Percentiles rank a stretch among this genome's conserved stretches.
Evolutionary conservation across 495 filamentous ascomycete species (phyloP).

Genomic region (Annulohypoxylon bovei): DNA sequence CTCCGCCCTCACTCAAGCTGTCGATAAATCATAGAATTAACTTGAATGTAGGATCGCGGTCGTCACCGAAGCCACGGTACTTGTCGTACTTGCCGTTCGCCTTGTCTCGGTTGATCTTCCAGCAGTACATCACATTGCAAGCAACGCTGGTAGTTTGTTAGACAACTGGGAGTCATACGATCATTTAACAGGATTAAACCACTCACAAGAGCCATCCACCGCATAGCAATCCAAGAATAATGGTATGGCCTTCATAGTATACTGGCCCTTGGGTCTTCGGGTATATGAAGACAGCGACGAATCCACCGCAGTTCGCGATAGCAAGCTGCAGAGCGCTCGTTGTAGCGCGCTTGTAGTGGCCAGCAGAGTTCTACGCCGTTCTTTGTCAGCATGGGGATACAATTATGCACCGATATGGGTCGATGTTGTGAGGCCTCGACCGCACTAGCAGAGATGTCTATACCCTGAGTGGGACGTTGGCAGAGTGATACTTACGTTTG

Average conservation of each 20-base stretch:
- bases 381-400: slow-evolving; percentile 7
- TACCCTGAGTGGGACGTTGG: too few relatives aligned
- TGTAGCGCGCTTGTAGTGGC: slow-evolving; percentile 58
- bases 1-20: neutral
- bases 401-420: neutral
- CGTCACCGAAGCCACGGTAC: slow-evolving; percentile 68
- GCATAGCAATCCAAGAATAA: slow-evolving; percentile 66
- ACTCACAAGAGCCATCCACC: slow-evolving; percentile 74
- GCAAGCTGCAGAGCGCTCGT: slow-evolving; percentile 58
- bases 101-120: slow-evolving; percentile 74
- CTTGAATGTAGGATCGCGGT: slow-evolving; percentile 72
- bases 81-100: slow-evolving; percentile 67
- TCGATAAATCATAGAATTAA: slow-evolving; percentile 63
- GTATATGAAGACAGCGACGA: slow-evolving; percentile 69
- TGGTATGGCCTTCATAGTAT: slow-evolving; percentile 65
- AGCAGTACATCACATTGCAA: slow-evolving; percentile 71
- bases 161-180: neutral
- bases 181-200: neutral
- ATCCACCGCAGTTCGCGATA: slow-evolving; percentile 61
- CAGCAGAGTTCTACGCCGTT: slow-evolving; percentile 51
- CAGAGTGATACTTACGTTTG: slow-evolving; percentile 55
- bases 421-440: neutral
- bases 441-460: neutral
- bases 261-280: slow-evolving; percentile 59
- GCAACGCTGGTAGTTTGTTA: slow-evolving; percentile 60